A percentile compares a stretch with the other conserved stretches of the same genome.
phyloP scores from a whole-genome alignment of 1,284 basidiomycete genomes.

The Mycena citricolor region DNA sequence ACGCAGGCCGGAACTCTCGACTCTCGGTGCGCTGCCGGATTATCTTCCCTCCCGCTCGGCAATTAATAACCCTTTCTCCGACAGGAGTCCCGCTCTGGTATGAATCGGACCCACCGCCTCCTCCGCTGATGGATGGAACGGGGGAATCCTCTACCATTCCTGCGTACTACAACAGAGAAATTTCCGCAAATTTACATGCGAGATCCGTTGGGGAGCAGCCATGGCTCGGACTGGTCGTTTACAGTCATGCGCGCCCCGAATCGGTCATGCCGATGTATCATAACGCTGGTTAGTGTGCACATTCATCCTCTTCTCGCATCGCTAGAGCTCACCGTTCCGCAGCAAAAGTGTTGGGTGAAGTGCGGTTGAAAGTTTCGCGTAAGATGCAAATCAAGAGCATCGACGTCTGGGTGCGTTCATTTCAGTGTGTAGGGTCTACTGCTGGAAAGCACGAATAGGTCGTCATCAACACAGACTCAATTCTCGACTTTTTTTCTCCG shows the following conservation, averaged over 20 bases:
- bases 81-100: conserved; percentile 20
- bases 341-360: conserved; percentile 18
- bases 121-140: conserved; percentile 16
- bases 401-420: conserved; percentile 17
- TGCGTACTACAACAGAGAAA: conserved; percentile 4
- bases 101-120: conserved; percentile 11
- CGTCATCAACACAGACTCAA: conserved; percentile 12
- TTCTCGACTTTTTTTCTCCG: conserved; percentile 13
- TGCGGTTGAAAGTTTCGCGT: conserved; percentile 9
- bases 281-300: conserved; percentile 3
- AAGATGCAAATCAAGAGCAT: conserved; percentile 13
- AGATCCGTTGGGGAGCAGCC: conserved; percentile 5
- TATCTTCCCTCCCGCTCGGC: background rate
- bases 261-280: conserved; percentile 18
- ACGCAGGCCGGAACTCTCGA: conserved; percentile 17
- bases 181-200: conserved; percentile 8
- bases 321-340: too few relatives aligned
- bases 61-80: background rate
- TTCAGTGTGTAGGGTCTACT: background rate
- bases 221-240: conserved; percentile 17
- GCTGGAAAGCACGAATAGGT: conserved; percentile 4
- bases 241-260: conserved; percentile 19
- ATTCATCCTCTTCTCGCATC: too few relatives aligned
- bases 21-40: conserved; percentile 10
- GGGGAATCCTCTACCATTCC: conserved; percentile 1